A percentile compares a stretch with the other conserved stretches of the same genome.
phyloP scores from a whole-genome alignment of 2,329 filamentous ascomycete genomes.

The Penicillium sp. region DNA sequence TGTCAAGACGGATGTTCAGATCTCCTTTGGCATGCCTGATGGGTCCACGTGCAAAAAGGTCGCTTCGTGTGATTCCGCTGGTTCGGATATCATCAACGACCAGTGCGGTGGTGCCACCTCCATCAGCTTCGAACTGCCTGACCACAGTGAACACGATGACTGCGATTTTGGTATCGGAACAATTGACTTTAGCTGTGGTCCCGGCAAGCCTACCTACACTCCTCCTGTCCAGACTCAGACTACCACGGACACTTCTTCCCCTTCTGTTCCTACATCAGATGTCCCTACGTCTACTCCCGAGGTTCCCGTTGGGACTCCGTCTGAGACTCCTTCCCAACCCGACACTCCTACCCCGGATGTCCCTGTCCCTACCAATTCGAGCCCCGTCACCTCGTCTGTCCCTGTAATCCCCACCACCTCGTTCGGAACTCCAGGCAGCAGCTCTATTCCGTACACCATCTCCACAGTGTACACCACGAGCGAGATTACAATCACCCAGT shows the following conservation, averaged over 20 bases:
- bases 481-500: slow-evolving; percentile 46
- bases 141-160: slow-evolving; percentile 58
- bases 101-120: slow-evolving; percentile 91
- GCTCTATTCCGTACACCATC: slow-evolving; percentile 36
- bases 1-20: slow-evolving; percentile 78
- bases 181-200: slow-evolving; percentile 36
- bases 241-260: neutral
- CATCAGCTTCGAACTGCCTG: slow-evolving; percentile 71
- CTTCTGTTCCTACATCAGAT: slow-evolving; percentile 1
- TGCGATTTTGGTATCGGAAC: slow-evolving; percentile 67
- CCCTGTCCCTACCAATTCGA: slow-evolving; percentile 22
- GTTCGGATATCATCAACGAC: slow-evolving; percentile 75
- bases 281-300: slow-evolving; percentile 9
- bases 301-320: slow-evolving; percentile 18
- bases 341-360: slow-evolving; percentile 21
- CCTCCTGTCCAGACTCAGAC: slow-evolving; percentile 2
- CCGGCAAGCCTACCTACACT: slow-evolving; percentile 24
- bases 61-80: slow-evolving; percentile 67
- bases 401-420: slow-evolving; percentile 26
- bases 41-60: slow-evolving; percentile 82
- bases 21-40: slow-evolving; percentile 86
- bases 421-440: slow-evolving; percentile 21
- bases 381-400: slow-evolving; percentile 27
- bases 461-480: slow-evolving; percentile 46
- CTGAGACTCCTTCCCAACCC: slow-evolving; percentile 12